phyloP scores from a whole-genome alignment of 495 filamentous ascomycete genomes.

The Aspergillus cavernicola region DNA sequence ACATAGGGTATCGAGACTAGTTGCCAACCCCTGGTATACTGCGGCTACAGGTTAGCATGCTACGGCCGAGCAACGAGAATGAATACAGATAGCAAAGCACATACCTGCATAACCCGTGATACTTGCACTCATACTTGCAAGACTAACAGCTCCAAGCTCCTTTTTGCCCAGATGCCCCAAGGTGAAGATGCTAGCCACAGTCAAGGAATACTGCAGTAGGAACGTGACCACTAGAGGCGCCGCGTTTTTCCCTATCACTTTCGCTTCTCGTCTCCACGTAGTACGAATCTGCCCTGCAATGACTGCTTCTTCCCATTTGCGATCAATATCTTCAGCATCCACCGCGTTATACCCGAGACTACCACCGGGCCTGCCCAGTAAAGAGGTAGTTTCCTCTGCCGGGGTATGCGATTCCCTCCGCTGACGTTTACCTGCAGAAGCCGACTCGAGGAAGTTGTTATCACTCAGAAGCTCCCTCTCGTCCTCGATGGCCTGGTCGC shows the following conservation, averaged over 20 bases:
- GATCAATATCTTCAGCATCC: constrained; percentile 40
- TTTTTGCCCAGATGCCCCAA: constrained; percentile 62
- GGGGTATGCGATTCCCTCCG: constrained; percentile 1
- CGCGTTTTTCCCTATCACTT: constrained; percentile 62
- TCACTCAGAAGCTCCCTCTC: constrained; percentile 74
- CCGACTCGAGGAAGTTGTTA: constrained; percentile 58
- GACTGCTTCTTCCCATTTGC: constrained; percentile 79
- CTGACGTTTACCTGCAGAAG: constrained; percentile 1
- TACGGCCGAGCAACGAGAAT: background rate
- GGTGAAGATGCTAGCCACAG: constrained; percentile 65
- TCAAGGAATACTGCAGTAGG: constrained; percentile 70
- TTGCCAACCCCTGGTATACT: constrained; percentile 68
- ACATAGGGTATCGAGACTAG: constrained; percentile 71
- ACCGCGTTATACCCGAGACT: constrained; percentile 26
- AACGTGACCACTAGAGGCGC: constrained; percentile 67
- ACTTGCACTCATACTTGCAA: constrained; percentile 67
- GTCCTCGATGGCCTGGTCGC: constrained; percentile 60
- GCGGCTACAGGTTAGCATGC: background rate
- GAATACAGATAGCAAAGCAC: background rate
- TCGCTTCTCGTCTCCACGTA: constrained; percentile 77
- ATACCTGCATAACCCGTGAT: constrained; percentile 64
- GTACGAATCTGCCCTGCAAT: constrained; percentile 69
- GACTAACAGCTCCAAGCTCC: constrained; percentile 60
- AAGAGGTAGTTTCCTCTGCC: constrained; percentile 46
- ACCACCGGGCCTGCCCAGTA: constrained; percentile 34